Evolutionary conservation across 345 rosid species (phyloP).

Genomic region (Aquilaria malaccensis): DNA sequence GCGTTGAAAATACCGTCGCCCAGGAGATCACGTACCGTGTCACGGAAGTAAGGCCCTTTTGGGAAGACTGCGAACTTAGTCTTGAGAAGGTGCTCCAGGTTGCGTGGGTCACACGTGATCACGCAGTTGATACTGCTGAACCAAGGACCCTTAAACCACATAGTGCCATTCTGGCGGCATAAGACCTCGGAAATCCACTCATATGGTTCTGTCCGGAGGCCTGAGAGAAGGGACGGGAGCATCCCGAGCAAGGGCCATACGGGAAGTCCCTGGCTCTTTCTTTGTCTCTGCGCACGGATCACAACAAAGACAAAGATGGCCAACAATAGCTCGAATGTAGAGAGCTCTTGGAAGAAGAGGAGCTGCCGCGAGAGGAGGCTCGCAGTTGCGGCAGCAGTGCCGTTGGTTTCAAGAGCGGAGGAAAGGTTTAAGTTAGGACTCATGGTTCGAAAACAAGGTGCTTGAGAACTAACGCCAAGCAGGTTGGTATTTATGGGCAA

Average conservation of each 20-base stretch:
- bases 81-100: constrained; percentile 78
- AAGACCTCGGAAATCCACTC: constrained; percentile 62
- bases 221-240: constrained; percentile 60
- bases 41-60: constrained; percentile 64
- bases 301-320: constrained; percentile 34
- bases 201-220: constrained; percentile 39
- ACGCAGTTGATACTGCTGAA: constrained; percentile 62
- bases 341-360: constrained; percentile 35
- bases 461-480: too few species aligned
- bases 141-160: constrained; percentile 63
- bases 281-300: constrained; percentile 42
- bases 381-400: neutral
- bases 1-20: constrained; percentile 83
- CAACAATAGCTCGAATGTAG: constrained; percentile 35
- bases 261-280: constrained; percentile 41
- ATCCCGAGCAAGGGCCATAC: constrained; percentile 79
- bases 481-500: too few species aligned
- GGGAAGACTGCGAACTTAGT: constrained; percentile 69
- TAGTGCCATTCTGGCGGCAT: constrained; percentile 54
- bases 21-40: constrained; percentile 55
- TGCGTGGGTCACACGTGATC: constrained; percentile 71
- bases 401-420: constrained; percentile 4
- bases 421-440: constrained; percentile 25
- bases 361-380: constrained; percentile 11
- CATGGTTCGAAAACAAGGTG: neutral